A percentile compares a stretch with the other conserved stretches of the same genome.
These are phyloP conservation scores for Arctium minus DNA, from an alignment of 129 eudicot genomes.

Conservation along the genomic window DNA sequence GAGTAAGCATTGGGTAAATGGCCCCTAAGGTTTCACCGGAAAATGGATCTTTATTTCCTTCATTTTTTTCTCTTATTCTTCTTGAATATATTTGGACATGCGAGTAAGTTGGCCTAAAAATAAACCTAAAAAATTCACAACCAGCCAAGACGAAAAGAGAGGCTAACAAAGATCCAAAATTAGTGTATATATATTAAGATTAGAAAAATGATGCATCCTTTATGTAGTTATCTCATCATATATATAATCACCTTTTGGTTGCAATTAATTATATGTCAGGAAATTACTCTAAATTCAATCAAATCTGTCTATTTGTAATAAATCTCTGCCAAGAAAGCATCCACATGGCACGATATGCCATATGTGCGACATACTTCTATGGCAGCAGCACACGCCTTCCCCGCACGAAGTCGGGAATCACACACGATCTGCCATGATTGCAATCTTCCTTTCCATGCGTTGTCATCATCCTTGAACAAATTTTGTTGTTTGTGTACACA, in stretches of 20 bases:
- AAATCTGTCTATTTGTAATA: constrained; percentile 1
- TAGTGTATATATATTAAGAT: too few relatives aligned
- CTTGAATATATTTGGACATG: too few relatives aligned
- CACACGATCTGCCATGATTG: constrained; percentile 16
- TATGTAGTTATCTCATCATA: constrained; percentile 6
- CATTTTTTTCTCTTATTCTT: too few relatives aligned
- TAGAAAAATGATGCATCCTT: too few relatives aligned
- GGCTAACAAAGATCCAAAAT: not conserved
- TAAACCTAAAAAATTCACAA: not conserved
- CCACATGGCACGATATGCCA: too few relatives aligned
- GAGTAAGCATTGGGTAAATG: too few relatives aligned
- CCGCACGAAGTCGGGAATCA: constrained; percentile 9
- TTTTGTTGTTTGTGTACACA: too few relatives aligned
- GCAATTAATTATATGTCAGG: not conserved
- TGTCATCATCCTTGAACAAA: not conserved
- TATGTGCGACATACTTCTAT: too few relatives aligned
- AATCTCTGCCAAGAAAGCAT: too few relatives aligned
- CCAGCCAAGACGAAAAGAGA: not conserved
- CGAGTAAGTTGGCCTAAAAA: too few relatives aligned
- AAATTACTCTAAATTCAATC: constrained; percentile 1
- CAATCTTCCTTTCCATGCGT: constrained; percentile 7
- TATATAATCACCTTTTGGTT: constrained; percentile 16
- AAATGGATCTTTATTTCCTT: too few relatives aligned
- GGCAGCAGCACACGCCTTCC: constrained; percentile 15
- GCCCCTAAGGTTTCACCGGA: too few relatives aligned